A percentile compares a stretch with the other conserved stretches of the same genome.
These are phyloP conservation scores for Triticum timopheevii DNA, from an alignment of 176 grass and related monocot genomes.

Conservation along the genomic window DNA sequence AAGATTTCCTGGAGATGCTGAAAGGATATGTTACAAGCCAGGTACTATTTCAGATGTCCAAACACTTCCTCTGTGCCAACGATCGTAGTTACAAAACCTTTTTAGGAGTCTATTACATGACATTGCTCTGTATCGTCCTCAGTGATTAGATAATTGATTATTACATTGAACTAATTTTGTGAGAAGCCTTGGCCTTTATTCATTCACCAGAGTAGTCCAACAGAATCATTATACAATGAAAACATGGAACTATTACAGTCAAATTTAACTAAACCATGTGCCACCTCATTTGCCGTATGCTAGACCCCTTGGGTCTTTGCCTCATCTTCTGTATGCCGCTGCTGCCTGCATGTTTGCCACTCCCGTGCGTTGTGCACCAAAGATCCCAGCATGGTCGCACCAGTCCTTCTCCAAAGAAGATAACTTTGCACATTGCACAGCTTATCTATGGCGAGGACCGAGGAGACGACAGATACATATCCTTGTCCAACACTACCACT, in stretches of 20 bases:
- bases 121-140: neutral
- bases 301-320: neutral
- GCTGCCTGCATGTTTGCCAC: neutral
- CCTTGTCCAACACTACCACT: neutral
- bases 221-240: neutral
- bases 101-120: neutral
- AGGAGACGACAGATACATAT: neutral
- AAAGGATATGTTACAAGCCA: constrained; percentile 94
- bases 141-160: neutral
- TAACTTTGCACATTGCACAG: neutral
- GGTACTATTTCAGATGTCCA: constrained; percentile 40
- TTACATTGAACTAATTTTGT: neutral
- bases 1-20: constrained; percentile 82
- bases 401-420: neutral
- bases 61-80: neutral
- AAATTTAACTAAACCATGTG: neutral
- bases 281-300: neutral
- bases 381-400: neutral
- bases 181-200: neutral
- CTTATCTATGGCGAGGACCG: neutral
- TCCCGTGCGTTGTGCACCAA: neutral
- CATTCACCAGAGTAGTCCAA: neutral
- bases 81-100: neutral
- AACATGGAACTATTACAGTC: neutral
- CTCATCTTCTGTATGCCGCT: neutral